These are phyloP conservation scores for Apiospora aurea DNA, from an alignment of 2,329 filamentous ascomycete genomes.

Conservation along the genomic window DNA sequence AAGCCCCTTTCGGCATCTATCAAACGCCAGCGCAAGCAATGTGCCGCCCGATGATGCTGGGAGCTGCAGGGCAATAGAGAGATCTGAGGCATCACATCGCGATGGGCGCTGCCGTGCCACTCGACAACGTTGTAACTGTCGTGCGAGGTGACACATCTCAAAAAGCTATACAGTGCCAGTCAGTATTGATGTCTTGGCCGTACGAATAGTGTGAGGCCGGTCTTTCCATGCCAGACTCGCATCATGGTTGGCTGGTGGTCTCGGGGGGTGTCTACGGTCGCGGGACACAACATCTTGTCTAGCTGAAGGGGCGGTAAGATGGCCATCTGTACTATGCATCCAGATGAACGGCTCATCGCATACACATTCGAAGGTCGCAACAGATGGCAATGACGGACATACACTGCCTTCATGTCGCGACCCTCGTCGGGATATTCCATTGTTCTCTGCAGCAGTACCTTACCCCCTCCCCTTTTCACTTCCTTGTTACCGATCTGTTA, in stretches of 20 bases:
- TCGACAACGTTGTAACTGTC: not conserved
- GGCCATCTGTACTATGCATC: not conserved
- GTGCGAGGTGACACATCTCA: not conserved
- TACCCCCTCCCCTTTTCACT: not conserved
- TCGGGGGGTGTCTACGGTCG: constrained; percentile 6
- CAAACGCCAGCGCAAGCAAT: not conserved
- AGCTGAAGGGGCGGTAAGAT: constrained; percentile 1
- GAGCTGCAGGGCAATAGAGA: constrained; percentile 13
- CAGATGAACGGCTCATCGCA: constrained; percentile 3
- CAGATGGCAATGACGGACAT: not conserved
- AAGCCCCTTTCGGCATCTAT: not conserved
- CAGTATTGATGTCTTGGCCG: constrained; percentile 4
- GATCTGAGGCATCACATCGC: constrained; percentile 20
- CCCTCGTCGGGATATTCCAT: not conserved
- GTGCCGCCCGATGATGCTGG: constrained; percentile 19
- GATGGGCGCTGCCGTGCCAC: not conserved
- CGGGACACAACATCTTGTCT: not conserved
- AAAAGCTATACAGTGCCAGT: not conserved
- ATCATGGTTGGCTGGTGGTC: constrained; percentile 3
- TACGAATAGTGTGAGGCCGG: not conserved
- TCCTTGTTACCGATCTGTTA: not conserved
- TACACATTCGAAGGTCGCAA: not conserved
- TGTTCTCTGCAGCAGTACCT: constrained; percentile 20
- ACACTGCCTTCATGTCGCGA: not conserved
- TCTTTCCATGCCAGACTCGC: not conserved